These are phyloP conservation scores for Cladorrhinum sp. DNA, from an alignment of 2,329 filamentous ascomycete species.

Conservation along the genomic window DNA sequence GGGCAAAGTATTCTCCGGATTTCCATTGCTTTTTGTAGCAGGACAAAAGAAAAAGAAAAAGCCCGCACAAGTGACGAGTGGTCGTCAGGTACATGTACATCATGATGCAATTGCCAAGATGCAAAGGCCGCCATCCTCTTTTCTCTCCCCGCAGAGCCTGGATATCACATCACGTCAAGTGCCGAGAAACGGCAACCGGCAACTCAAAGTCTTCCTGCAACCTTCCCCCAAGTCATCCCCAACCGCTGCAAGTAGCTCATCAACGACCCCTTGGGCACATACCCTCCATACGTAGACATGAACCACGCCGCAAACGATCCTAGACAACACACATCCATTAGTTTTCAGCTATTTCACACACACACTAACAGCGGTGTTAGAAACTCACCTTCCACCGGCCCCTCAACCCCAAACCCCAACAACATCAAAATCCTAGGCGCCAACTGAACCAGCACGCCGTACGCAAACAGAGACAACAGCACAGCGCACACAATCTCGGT, in stretches of 20 bases:
- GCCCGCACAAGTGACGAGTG: too few relatives aligned
- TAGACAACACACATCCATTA: slow-evolving; percentile 13
- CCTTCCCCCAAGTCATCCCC: slow-evolving; percentile 35
- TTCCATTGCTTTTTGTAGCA: too few relatives aligned
- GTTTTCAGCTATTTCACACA: background rate
- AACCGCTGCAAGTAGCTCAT: slow-evolving; percentile 42
- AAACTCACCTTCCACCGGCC: slow-evolving; percentile 16
- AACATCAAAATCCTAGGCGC: slow-evolving; percentile 15
- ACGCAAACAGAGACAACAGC: slow-evolving; percentile 15
- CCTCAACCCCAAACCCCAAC: slow-evolving; percentile 16
- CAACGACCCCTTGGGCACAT: slow-evolving; percentile 39
- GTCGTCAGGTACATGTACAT: too few relatives aligned
- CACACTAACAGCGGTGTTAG: too few relatives aligned
- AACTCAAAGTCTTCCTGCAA: too few relatives aligned
- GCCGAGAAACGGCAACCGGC: too few relatives aligned
- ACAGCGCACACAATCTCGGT: slow-evolving; percentile 11
- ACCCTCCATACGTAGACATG: slow-evolving; percentile 37
- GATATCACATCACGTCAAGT: too few relatives aligned
- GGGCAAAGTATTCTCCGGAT: too few relatives aligned
- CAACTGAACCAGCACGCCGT: slow-evolving; percentile 17
- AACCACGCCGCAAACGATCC: slow-evolving; percentile 40
- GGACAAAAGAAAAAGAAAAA: too few relatives aligned
- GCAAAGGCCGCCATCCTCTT: too few relatives aligned
- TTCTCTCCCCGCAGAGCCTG: too few relatives aligned
- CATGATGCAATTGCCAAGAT: too few relatives aligned